phyloP scores from a whole-genome alignment of 2,329 filamentous ascomycete species.

The Pseudogymnoascus sp. region DNA sequence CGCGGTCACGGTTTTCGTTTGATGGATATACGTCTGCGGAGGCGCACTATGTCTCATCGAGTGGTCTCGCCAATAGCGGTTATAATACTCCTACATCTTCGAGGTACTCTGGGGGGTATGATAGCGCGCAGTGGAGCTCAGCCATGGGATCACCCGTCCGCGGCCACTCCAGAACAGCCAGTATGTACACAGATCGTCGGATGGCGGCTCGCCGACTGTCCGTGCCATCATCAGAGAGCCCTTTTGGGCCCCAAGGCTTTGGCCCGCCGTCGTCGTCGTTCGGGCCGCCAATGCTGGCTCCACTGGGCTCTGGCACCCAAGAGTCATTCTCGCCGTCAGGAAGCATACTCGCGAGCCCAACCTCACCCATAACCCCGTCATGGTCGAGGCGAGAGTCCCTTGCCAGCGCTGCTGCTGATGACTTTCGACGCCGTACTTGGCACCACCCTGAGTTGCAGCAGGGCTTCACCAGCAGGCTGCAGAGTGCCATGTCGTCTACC shows the following conservation, averaged over 20 bases:
- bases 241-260: constrained; percentile 57
- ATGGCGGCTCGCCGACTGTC: constrained; percentile 69
- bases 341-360: constrained; percentile 59
- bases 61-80: constrained; percentile 41
- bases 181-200: constrained; percentile 59
- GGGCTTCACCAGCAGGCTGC: constrained; percentile 61
- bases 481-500: constrained; percentile 63
- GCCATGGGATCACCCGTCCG: constrained; percentile 64
- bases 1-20: constrained; percentile 55
- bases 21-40: constrained; percentile 59
- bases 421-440: constrained; percentile 81
- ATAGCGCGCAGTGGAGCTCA: constrained; percentile 67
- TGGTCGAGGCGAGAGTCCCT: constrained; percentile 60
- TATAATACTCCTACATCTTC: constrained; percentile 78
- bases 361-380: constrained; percentile 47
- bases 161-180: constrained; percentile 59
- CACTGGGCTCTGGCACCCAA: constrained; percentile 45
- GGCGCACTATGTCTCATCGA: constrained; percentile 56
- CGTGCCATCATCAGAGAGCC: constrained; percentile 66
- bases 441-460: constrained; percentile 63
- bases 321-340: constrained; percentile 47
- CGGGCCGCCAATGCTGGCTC: constrained; percentile 48
- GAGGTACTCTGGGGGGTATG: constrained; percentile 67
- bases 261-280: constrained; percentile 32
- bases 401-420: constrained; percentile 50